Evolutionary conservation across 768 basidiomycete genomes (phyloP).

Genomic region (Pleurotus eryngii): DNA sequence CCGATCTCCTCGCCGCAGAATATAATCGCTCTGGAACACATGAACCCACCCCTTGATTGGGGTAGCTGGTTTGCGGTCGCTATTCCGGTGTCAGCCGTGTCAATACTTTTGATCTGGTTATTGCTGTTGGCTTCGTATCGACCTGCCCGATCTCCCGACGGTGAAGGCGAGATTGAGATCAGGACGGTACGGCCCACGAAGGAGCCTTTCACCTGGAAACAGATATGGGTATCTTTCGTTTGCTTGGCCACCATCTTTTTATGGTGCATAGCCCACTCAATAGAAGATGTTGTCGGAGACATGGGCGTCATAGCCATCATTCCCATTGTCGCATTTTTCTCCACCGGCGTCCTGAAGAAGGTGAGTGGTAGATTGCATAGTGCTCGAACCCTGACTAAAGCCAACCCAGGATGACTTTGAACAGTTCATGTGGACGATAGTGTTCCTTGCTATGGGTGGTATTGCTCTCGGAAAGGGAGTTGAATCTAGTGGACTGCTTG

Average conservation of each 20-base stretch:
- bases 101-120: constrained; percentile 89
- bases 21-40: constrained; percentile 83
- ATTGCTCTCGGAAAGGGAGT: constrained; percentile 96
- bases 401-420: constrained; percentile 82
- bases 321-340: constrained; percentile 91
- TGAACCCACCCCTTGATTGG: constrained; percentile 89
- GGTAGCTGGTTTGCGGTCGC: constrained; percentile 91
- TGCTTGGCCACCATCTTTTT: constrained; percentile 81
- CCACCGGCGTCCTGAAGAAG: constrained; percentile 91
- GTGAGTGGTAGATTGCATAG: constrained; percentile 32
- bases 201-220: constrained; percentile 78
- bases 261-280: constrained; percentile 84
- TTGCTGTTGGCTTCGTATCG: constrained; percentile 81
- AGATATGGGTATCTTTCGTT: constrained; percentile 87
- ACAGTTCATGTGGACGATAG: constrained; percentile 91
- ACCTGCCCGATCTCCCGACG: constrained; percentile 67
- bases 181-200: constrained; percentile 78
- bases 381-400: not conserved
- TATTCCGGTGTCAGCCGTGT: constrained; percentile 83
- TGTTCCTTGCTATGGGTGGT: constrained; percentile 97
- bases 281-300: constrained; percentile 80
- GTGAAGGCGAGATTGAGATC: constrained; percentile 78
- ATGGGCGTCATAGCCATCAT: constrained; percentile 98
- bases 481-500: constrained; percentile 80
- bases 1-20: constrained; percentile 99